Conservation (phyloP, 2,329 filamentous ascomycete genomes). For the Domatiomyces catenatus region DNA sequence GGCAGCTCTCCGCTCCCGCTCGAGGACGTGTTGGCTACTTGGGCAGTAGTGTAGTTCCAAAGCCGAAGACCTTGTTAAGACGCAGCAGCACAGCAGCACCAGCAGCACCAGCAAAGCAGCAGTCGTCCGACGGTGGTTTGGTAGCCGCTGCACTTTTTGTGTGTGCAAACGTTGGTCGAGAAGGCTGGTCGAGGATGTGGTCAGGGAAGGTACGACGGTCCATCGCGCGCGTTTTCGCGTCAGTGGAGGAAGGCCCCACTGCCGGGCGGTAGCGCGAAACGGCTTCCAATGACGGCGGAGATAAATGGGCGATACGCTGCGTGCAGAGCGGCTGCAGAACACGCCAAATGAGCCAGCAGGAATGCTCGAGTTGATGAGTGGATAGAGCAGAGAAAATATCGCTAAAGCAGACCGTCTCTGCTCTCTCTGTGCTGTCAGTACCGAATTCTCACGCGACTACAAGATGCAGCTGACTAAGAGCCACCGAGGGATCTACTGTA, state of each 20-base stretch:
- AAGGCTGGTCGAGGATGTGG: neutral
- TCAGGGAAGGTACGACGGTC: neutral
- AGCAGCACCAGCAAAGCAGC: neutral
- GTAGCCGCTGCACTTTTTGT: neutral
- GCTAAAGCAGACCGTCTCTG: neutral
- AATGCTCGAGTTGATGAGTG: neutral
- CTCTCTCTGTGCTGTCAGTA: no score
- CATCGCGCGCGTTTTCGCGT: neutral
- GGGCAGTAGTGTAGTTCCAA: neutral
- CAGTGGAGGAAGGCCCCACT: neutral
- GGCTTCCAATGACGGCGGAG: neutral
- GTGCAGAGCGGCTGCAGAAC: neutral
- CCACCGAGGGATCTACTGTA: no score
- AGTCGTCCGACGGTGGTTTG: neutral
- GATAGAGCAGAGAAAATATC: neutral
- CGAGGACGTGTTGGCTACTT: neutral
- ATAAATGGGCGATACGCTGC: neutral
- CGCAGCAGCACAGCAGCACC: no score
- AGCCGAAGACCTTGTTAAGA: neutral
- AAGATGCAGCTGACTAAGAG: neutral
- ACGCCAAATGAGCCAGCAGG: neutral
- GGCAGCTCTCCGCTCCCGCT: neutral
- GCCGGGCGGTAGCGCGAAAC: neutral
- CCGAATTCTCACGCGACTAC: neutral
- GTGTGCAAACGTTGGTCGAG: neutral